Percentiles rank a stretch among this genome's conserved stretches.
Conservation (phyloP, 2,329 filamentous ascomycete species). For the Hymenotorrendiella dingleyae region DNA sequence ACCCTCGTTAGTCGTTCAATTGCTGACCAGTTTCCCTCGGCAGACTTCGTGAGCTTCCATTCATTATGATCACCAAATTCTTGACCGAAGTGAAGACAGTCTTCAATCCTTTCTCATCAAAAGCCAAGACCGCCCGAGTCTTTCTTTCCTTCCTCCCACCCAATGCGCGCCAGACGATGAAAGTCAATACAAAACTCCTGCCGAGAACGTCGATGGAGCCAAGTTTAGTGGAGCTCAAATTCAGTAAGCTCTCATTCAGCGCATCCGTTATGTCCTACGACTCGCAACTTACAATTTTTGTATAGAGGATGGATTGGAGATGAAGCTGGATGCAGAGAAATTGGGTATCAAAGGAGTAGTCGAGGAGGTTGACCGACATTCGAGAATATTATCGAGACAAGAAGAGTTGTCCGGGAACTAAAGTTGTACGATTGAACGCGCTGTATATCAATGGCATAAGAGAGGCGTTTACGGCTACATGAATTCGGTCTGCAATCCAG, state of each 20-base stretch:
- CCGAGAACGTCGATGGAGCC: conserved; percentile 63
- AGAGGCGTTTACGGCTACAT: conserved; percentile 22
- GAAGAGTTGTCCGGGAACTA: conserved; percentile 61
- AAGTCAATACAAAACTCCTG: conserved; percentile 71
- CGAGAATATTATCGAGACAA: conserved; percentile 71
- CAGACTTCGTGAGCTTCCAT: no score
- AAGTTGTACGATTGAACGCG: conserved; percentile 6
- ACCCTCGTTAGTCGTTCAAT: no score
- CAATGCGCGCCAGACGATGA: conserved; percentile 69
- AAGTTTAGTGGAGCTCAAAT: conserved; percentile 70
- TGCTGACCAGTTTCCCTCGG: no score
- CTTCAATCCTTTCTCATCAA: conserved; percentile 86
- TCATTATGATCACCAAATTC: conserved; percentile 75
- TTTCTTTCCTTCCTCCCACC: conserved; percentile 83
- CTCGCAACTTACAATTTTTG: neutral
- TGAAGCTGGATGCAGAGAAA: conserved; percentile 74
- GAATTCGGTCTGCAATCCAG: no score
- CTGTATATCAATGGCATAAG: conserved; percentile 21
- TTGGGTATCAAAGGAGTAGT: conserved; percentile 80
- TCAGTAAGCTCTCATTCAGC: conserved; percentile 54
- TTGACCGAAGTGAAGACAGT: conserved; percentile 77
- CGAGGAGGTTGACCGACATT: conserved; percentile 87
- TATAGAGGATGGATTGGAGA: conserved; percentile 85
- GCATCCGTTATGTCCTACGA: neutral
- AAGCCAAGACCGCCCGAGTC: conserved; percentile 75